A percentile compares a stretch with the other conserved stretches of the same genome.
Evolutionary conservation across 2,329 filamentous ascomycete species (phyloP).

Genomic region (Anisogramma anomala): DNA sequence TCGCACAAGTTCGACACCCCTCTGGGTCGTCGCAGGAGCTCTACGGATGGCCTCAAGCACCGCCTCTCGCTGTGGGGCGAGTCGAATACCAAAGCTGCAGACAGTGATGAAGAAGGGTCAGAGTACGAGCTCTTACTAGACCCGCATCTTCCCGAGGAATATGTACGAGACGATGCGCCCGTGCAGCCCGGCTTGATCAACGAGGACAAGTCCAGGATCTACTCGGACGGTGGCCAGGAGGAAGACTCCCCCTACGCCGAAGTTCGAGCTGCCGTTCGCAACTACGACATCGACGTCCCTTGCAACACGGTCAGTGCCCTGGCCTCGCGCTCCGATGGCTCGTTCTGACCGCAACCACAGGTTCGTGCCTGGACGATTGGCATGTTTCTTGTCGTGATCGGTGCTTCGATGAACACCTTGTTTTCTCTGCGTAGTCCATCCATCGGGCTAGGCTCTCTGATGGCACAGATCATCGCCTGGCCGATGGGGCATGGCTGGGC

Average conservation of each 20-base stretch:
- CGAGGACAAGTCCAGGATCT: slow-evolving; percentile 15
- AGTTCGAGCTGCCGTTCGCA: slow-evolving; percentile 51
- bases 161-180: slow-evolving; percentile 22
- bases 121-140: slow-evolving; percentile 48
- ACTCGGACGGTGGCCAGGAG: slow-evolving; percentile 26
- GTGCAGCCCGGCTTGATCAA: slow-evolving; percentile 14
- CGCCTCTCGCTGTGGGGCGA: slow-evolving; percentile 31
- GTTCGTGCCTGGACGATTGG: slow-evolving; percentile 49
- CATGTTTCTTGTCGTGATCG: slow-evolving; percentile 41
- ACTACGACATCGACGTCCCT: slow-evolving; percentile 53
- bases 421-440: slow-evolving; percentile 51
- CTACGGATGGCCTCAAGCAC: slow-evolving; percentile 25
- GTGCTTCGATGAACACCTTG: slow-evolving; percentile 51
- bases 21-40: slow-evolving; percentile 14
- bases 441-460: slow-evolving; percentile 48
- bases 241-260: slow-evolving; percentile 57
- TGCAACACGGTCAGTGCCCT: slow-evolving; percentile 48
- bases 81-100: slow-evolving; percentile 25
- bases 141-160: slow-evolving; percentile 36
- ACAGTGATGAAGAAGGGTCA: slow-evolving; percentile 34
- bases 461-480: slow-evolving; percentile 54
- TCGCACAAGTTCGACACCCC: slow-evolving; percentile 11
- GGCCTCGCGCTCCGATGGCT: background rate
- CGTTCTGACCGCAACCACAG: slow-evolving; percentile 1
- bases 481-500: slow-evolving; percentile 53